Percentiles rank a stretch among this genome's conserved stretches.
phyloP scores from a whole-genome alignment of 164 flowering plant species.

The Stephania cephalantha region DNA sequence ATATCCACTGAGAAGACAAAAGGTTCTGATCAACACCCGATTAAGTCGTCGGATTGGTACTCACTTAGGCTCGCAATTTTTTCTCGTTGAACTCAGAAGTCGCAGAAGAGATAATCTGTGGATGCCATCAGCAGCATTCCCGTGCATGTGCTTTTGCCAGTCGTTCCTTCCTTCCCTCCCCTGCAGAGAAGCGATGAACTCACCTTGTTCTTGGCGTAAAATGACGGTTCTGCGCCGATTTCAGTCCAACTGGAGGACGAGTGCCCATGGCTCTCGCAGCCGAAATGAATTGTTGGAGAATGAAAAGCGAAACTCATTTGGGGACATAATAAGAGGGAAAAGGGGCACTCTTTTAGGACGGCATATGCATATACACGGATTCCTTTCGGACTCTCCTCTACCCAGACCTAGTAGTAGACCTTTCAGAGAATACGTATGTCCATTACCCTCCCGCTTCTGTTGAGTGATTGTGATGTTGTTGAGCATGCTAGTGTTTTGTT shows the following conservation, averaged over 20 bases:
- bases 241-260: not conserved
- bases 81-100: too few relatives aligned
- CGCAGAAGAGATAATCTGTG: too few relatives aligned
- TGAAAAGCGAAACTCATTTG: not conserved
- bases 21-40: too few relatives aligned
- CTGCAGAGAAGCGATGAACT: constrained; percentile 1
- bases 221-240: constrained; percentile 2
- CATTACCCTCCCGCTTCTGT: not conserved
- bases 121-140: too few relatives aligned
- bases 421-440: constrained; percentile 18
- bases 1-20: too few relatives aligned
- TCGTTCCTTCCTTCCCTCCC: too few relatives aligned
- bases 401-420: constrained; percentile 5
- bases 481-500: not conserved
- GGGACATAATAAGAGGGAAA: constrained; percentile 6
- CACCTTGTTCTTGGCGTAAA: not conserved
- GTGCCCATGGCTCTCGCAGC: not conserved
- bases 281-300: not conserved
- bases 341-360: not conserved
- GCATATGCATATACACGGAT: constrained; percentile 16
- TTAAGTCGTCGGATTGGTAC: too few relatives aligned
- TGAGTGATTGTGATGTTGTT: not conserved
- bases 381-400: constrained; percentile 21
- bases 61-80: too few relatives aligned
- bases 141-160: too few relatives aligned